A percentile compares a stretch with the other conserved stretches of the same genome.
These are phyloP conservation scores for Monosporascus sp. DNA, from an alignment of 2,329 filamentous ascomycete genomes.

Conservation along the genomic window DNA sequence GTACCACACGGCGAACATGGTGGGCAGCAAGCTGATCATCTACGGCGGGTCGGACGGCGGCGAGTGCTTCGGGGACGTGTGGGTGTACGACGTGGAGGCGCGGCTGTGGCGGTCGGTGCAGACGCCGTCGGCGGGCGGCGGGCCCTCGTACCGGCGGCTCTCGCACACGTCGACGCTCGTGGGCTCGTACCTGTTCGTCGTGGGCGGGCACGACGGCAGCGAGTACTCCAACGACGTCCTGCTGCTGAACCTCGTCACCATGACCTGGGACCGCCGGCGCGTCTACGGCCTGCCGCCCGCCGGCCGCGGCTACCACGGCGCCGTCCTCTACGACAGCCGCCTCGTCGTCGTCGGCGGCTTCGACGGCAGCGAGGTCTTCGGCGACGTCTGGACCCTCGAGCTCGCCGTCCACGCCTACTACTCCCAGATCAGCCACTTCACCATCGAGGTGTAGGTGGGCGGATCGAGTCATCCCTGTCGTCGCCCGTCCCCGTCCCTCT, in stretches of 20 bases:
- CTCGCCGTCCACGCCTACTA: constrained; percentile 68
- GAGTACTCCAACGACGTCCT: constrained; percentile 67
- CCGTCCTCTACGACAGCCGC: constrained; percentile 61
- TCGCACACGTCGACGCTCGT: constrained; percentile 67
- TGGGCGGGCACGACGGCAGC: constrained; percentile 65
- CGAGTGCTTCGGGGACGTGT: constrained; percentile 69
- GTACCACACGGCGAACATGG: constrained; percentile 71
- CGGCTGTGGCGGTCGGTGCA: constrained; percentile 54
- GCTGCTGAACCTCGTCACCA: constrained; percentile 64
- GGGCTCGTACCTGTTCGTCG: constrained; percentile 64
- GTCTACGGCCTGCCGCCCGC: constrained; percentile 60
- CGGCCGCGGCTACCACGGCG: constrained; percentile 62
- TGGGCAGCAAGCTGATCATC: constrained; percentile 67
- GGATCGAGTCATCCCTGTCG: no score
- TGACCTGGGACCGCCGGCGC: constrained; percentile 66
- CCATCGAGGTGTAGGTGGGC: constrained; percentile 53
- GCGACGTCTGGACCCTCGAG: constrained; percentile 63
- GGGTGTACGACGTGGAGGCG: constrained; percentile 66
- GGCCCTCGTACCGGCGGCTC: constrained; percentile 61
- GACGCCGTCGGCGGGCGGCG: constrained; percentile 57
- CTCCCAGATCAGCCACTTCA: constrained; percentile 69
- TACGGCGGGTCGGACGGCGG: constrained; percentile 66
- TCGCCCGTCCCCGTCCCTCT: no score
- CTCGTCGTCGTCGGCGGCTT: constrained; percentile 63
- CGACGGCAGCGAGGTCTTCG: constrained; percentile 63